Conservation (phyloP, 2,329 filamentous ascomycete genomes). For the Penicillium polonicum region DNA sequence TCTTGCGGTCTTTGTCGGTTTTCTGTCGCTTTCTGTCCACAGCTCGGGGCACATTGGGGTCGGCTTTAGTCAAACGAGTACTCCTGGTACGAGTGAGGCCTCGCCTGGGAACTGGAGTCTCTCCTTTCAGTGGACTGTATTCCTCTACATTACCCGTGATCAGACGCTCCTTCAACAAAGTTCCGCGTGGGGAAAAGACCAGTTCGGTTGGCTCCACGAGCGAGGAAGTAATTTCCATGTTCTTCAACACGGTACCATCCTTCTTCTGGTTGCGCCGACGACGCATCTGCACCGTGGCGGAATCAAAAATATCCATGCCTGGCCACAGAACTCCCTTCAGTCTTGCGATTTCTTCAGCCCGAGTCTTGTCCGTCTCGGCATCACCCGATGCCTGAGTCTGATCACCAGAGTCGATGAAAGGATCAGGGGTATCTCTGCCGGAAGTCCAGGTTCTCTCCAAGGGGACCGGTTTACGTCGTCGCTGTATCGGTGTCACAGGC, state of each 20-base stretch:
- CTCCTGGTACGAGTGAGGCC: slow-evolving; percentile 31
- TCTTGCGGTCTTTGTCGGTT: slow-evolving; percentile 14
- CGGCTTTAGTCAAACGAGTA: slow-evolving; percentile 28
- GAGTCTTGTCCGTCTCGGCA: slow-evolving; percentile 29
- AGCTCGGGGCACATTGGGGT: slow-evolving; percentile 35
- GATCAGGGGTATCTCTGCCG: slow-evolving; percentile 17
- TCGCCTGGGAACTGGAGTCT: slow-evolving; percentile 43
- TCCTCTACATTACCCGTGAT: slow-evolving; percentile 52
- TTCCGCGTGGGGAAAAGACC: slow-evolving; percentile 48
- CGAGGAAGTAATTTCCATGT: slow-evolving; percentile 48
- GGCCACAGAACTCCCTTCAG: slow-evolving; percentile 52
- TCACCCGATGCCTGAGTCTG: slow-evolving; percentile 12
- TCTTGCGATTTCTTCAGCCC: slow-evolving; percentile 40
- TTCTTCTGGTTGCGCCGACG: slow-evolving; percentile 54
- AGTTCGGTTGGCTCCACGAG: slow-evolving; percentile 48
- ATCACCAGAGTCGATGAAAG: slow-evolving; percentile 15
- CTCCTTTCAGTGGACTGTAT: slow-evolving; percentile 47
- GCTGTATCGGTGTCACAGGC: slow-evolving; percentile 16
- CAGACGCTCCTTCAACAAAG: slow-evolving; percentile 43
- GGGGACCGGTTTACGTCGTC: not conserved
- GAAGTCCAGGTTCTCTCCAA: not conserved
- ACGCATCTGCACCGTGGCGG: slow-evolving; percentile 50
- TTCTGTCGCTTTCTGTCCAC: slow-evolving; percentile 29
- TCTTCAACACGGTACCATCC: slow-evolving; percentile 45
- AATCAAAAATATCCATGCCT: slow-evolving; percentile 54